Evolutionary conservation across 495 filamentous ascomycete genomes (phyloP), one percentile per base, ranked within the genome.

Genomic region (Tuber melanosporum): DNA sequence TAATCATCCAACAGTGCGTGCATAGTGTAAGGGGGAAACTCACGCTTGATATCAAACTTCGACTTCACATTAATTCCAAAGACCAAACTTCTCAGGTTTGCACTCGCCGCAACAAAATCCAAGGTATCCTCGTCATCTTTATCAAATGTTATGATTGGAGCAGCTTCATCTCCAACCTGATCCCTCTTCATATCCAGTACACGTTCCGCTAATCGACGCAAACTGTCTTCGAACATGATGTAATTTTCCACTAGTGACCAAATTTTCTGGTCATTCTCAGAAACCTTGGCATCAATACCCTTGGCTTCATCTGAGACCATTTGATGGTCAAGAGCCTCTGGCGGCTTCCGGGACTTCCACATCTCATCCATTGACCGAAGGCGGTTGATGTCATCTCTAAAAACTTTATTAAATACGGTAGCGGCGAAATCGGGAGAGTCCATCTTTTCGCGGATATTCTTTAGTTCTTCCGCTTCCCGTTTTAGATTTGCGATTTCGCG

Each of bases 101-200:
- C 94, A 77, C 91, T 91, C 0, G 96, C 90, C 1, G 94, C 90
- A 17, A 99, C 96, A 82, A 99, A 98, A 82, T 98, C 95, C 19
- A 99, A 87, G 0, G 94, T 97, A 83, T 98, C 95, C 45, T 91
- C 91, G 83, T 99, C 95, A 82, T 99, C 95, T 84, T 99, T 99
- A 86, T 99, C 95, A 79, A 99, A 99, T 6, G 86, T 89, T 39
- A 99, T 89, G 44, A 92, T 89, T 0, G 91, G 89, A 8, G 88
- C 82, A 1, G 86, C 84, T 74, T 83, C 84, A n/a, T 86, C 87
- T 4, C 84, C 83, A n/a, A 85, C 82, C 6, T 85, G 84, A 26
- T 84, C 85, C 66, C 87, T 85, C 75, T 91, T 88, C 47, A 89
- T 85, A 71, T 91, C 88, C 71, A 89, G 80, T 52, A 95, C 84